phyloP scores from a whole-genome alignment of 1,284 basidiomycete species.

The Meira nashicola region DNA sequence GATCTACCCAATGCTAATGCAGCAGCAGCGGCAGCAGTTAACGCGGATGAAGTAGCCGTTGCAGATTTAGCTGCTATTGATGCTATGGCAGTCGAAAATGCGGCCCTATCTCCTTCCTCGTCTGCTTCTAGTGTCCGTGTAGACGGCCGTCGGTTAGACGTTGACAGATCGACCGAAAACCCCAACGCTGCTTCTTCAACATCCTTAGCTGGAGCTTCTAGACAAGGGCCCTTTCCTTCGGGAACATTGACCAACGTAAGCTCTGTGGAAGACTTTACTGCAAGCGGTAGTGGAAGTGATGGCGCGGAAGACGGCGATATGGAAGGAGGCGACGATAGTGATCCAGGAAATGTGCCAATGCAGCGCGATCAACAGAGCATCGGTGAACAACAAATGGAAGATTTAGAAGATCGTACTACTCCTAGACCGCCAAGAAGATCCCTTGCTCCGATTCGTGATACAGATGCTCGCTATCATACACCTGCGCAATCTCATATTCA shows the following conservation, averaged over 20 bases:
- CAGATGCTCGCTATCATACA: conserved; percentile 7
- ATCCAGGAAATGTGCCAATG: background rate
- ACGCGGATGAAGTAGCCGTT: background rate
- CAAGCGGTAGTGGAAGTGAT: conserved; percentile 45
- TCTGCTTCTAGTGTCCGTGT: conserved; percentile 12
- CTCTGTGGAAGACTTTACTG: conserved; percentile 32
- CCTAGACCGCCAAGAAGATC: conserved; percentile 31
- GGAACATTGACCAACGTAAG: conserved; percentile 20
- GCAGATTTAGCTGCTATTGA: conserved; percentile 13
- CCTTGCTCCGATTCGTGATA: conserved; percentile 27
- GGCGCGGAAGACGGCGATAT: conserved; percentile 47
- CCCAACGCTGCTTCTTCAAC: background rate
- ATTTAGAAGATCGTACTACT: conserved; percentile 32
- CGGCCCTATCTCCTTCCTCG: conserved; percentile 7
- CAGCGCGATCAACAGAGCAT: background rate
- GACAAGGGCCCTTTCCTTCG: background rate
- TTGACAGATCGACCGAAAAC: too few relatives aligned
- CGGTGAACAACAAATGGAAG: conserved; percentile 6
- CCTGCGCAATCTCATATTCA: background rate
- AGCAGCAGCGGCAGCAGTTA: background rate
- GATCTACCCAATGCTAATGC: background rate
- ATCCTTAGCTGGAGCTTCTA: background rate
- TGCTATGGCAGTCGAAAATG: conserved; percentile 11
- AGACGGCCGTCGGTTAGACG: background rate
- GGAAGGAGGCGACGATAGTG: conserved; percentile 34